Evolutionary conservation across 2,329 filamentous ascomycete species (phyloP).

Genomic region (Aspergillus hiratsukae): DNA sequence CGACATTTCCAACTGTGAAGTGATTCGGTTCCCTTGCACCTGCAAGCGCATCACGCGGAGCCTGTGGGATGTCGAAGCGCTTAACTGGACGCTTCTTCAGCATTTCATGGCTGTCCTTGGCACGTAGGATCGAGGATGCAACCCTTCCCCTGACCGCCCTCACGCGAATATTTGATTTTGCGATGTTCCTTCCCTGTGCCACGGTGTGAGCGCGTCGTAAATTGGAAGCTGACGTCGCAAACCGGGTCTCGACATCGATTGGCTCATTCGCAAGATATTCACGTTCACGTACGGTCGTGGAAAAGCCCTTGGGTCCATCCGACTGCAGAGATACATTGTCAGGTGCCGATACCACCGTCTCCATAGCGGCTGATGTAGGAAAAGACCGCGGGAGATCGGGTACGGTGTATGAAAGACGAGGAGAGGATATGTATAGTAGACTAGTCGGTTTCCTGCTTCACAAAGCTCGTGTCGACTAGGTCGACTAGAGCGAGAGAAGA

Average conservation of each 20-base stretch:
- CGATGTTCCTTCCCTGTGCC: constrained; percentile 28
- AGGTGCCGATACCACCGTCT: constrained; percentile 2
- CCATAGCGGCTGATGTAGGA: constrained; percentile 5
- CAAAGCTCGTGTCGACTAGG: constrained; percentile 2
- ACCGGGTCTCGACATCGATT: constrained; percentile 13
- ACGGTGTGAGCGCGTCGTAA: constrained; percentile 38
- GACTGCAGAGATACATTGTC: constrained; percentile 8
- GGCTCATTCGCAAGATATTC: constrained; percentile 12
- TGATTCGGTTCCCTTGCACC: constrained; percentile 63
- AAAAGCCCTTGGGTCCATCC: constrained; percentile 5
- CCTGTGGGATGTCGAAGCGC: constrained; percentile 45
- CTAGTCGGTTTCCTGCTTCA: neutral
- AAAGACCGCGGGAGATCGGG: neutral
- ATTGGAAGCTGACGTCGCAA: constrained; percentile 17
- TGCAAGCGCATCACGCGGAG: constrained; percentile 55
- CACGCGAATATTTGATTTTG: constrained; percentile 25
- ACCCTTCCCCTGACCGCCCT: constrained; percentile 30
- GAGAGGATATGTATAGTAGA: neutral
- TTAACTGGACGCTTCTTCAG: constrained; percentile 37
- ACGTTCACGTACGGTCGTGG: constrained; percentile 7
- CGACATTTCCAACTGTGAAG: constrained; percentile 77
- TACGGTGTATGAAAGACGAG: neutral
- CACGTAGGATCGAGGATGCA: constrained; percentile 34
- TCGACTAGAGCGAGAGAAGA: constrained; percentile 12
- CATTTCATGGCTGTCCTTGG: constrained; percentile 52